Evolutionary conservation across 2,329 filamentous ascomycete species (phyloP).

Genomic region (Aureobasidium uvarum): DNA sequence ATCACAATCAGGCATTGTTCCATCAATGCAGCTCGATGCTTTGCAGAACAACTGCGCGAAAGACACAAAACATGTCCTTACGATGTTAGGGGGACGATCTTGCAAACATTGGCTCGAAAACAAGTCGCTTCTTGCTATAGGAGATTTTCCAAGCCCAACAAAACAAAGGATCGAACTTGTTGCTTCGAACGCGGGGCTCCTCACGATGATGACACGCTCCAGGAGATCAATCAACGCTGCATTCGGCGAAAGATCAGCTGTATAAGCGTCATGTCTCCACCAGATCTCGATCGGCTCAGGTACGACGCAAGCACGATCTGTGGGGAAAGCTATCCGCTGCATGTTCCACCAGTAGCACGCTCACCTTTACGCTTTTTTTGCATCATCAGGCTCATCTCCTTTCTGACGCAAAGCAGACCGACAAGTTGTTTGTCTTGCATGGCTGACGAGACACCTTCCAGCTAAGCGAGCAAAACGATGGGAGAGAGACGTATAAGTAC

Average conservation of each 20-base stretch:
- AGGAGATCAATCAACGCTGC: background rate
- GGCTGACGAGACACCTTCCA: background rate
- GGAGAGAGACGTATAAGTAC: slow-evolving; percentile 22
- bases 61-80: background rate
- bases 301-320: slow-evolving; percentile 15
- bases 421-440: background rate
- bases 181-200: slow-evolving; percentile 1
- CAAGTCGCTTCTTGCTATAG: background rate
- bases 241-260: slow-evolving; percentile 16
- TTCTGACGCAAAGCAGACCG: background rate
- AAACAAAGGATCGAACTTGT: background rate
- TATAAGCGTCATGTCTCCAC: slow-evolving; percentile 19
- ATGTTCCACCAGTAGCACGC: background rate
- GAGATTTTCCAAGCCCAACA: too few species aligned
- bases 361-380: slow-evolving; percentile 3
- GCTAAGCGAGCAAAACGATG: slow-evolving; percentile 4
- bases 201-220: slow-evolving; percentile 6
- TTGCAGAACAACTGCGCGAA: too few species aligned
- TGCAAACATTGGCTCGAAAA: background rate
- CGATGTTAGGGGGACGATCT: too few species aligned
- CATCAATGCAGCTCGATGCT: background rate
- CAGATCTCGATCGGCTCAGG: slow-evolving; percentile 12
- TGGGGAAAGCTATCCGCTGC: slow-evolving; percentile 17
- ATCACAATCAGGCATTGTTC: background rate
- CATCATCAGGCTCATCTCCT: slow-evolving; percentile 12